phyloP scores from a whole-genome alignment of 169 alveolate species.

The Cryptosporidium meleagridis region DNA sequence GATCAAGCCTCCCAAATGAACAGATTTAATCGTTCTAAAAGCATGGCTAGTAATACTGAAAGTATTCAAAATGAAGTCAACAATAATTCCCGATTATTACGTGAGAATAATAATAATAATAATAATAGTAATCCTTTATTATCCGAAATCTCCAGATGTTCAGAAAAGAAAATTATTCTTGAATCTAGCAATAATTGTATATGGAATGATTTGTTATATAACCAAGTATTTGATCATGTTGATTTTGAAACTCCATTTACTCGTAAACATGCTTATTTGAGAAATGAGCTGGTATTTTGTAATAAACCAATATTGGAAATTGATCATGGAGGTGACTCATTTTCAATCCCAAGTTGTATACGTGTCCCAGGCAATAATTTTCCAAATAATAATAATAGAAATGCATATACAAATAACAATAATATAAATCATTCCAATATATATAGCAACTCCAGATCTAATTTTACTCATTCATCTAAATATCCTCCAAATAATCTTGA shows the following conservation, averaged over 20 bases:
- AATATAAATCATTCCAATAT: background rate
- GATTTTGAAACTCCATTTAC: slow-evolving; percentile 49
- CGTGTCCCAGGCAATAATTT: background rate
- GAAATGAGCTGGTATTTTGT: slow-evolving; percentile 39
- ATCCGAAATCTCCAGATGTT: background rate
- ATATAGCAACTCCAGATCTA: background rate
- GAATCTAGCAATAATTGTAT: slow-evolving; percentile 39
- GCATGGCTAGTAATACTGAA: background rate
- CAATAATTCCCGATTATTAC: background rate
- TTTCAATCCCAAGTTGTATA: background rate
- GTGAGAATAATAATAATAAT: background rate
- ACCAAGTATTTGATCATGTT: background rate
- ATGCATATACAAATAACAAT: background rate
- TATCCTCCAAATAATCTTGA: background rate
- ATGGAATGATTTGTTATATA: slow-evolving; percentile 56
- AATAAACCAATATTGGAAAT: slow-evolving; percentile 9
- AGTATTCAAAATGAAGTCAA: background rate
- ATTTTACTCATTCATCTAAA: background rate
- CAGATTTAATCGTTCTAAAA: background rate
- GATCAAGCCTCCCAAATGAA: background rate
- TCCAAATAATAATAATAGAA: background rate
- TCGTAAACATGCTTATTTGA: slow-evolving; percentile 54
- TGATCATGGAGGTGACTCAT: slow-evolving; percentile 2
- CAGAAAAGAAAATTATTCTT: background rate
- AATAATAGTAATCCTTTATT: background rate